phyloP scores from a whole-genome alignment of 2,329 filamentous ascomycete genomes.

The Gliomastix tumulicola region DNA sequence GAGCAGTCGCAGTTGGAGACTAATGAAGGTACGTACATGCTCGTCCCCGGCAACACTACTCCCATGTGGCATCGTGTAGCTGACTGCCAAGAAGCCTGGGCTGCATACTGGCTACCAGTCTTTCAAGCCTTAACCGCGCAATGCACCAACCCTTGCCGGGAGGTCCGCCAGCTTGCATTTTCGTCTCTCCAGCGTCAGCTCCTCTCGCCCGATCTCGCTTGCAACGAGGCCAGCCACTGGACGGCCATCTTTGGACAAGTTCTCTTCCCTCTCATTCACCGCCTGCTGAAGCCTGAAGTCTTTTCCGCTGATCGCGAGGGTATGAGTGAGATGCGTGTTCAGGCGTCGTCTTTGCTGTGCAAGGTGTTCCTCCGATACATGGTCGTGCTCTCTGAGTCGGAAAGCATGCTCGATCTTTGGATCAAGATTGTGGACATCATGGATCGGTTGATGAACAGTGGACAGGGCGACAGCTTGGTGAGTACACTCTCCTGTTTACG shows the following conservation, averaged over 20 bases:
- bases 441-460: slow-evolving; percentile 93
- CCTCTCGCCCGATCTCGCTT: slow-evolving; percentile 75
- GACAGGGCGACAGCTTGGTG: slow-evolving; percentile 83
- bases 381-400: slow-evolving; percentile 75
- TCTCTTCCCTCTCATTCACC: slow-evolving; percentile 81
- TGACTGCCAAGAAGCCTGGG: slow-evolving; percentile 63
- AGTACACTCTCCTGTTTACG: slow-evolving; percentile 23
- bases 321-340: slow-evolving; percentile 92
- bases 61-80: too few relatives aligned
- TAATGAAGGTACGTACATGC: slow-evolving; percentile 58
- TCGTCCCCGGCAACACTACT: not conserved
- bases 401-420: slow-evolving; percentile 89
- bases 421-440: slow-evolving; percentile 87
- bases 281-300: slow-evolving; percentile 87
- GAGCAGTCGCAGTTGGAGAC: slow-evolving; percentile 87
- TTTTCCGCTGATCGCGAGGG: slow-evolving; percentile 85
- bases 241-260: slow-evolving; percentile 92
- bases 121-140: slow-evolving; percentile 84
- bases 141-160: slow-evolving; percentile 89
- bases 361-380: slow-evolving; percentile 96
- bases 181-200: slow-evolving; percentile 79
- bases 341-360: slow-evolving; percentile 83
- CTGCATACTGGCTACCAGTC: slow-evolving; percentile 94
- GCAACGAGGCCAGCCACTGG: slow-evolving; percentile 85
- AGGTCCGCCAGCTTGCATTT: slow-evolving; percentile 85